These are phyloP conservation scores for Alternaria infectoria DNA, from an alignment of 2,329 filamentous ascomycete genomes.

Conservation along the genomic window DNA sequence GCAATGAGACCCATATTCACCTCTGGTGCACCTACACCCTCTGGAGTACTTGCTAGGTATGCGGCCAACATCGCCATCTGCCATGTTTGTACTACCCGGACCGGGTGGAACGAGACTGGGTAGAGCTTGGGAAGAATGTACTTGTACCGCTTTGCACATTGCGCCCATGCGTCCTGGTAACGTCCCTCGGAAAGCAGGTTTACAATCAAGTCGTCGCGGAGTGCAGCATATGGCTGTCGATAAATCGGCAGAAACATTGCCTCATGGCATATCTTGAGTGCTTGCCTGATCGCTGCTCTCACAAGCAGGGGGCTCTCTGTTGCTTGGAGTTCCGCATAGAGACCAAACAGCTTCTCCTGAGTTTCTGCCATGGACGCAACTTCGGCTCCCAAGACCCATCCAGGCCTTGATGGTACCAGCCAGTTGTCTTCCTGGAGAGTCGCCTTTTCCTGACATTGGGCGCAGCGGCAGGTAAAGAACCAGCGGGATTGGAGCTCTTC, in stretches of 20 bases:
- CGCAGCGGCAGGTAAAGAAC: conserved; percentile 65
- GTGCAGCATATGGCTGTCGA: conserved; percentile 61
- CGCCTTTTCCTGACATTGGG: conserved; percentile 54
- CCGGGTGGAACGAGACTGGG: conserved; percentile 57
- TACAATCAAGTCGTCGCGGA: conserved; percentile 62
- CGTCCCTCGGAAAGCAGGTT: conserved; percentile 52
- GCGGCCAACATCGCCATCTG: conserved; percentile 47
- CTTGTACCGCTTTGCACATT: conserved; percentile 60
- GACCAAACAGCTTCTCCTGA: conserved; percentile 32
- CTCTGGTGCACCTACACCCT: conserved; percentile 33
- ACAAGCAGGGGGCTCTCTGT: conserved; percentile 36
- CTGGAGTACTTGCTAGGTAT: conserved; percentile 36
- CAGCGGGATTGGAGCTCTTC: conserved; percentile 61
- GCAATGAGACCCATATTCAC: conserved; percentile 52
- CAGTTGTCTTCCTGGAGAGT: conserved; percentile 52
- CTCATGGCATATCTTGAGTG: conserved; percentile 50
- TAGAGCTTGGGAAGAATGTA: conserved; percentile 60
- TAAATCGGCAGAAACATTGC: conserved; percentile 55
- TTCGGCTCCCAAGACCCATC: conserved; percentile 22
- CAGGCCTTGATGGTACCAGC: conserved; percentile 33
- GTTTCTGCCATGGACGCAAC: conserved; percentile 29
- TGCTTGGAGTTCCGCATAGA: conserved; percentile 33
- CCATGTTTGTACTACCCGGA: conserved; percentile 60
- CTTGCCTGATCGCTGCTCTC: conserved; percentile 45
- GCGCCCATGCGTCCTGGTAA: conserved; percentile 57